phyloP scores from a whole-genome alignment of 2,329 filamentous ascomycete genomes.

The Emydomyces testavorans region DNA sequence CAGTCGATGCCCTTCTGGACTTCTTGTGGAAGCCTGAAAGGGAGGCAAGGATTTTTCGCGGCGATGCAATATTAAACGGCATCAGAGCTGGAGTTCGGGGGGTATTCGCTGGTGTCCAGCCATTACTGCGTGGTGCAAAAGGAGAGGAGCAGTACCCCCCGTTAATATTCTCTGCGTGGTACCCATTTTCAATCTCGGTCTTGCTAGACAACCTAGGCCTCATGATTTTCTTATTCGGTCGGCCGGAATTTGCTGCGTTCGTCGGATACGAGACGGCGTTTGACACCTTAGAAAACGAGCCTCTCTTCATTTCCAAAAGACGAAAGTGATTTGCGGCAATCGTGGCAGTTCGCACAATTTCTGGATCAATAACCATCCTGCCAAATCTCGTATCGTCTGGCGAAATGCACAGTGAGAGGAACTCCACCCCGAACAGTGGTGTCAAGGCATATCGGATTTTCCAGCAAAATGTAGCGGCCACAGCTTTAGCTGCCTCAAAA shows the following conservation, averaged over 20 bases:
- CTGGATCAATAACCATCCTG: conserved; percentile 16
- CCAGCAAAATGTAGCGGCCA: conserved; percentile 84
- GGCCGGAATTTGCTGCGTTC: background rate
- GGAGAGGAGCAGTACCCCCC: conserved; percentile 1
- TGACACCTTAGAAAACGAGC: background rate
- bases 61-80: conserved; percentile 15
- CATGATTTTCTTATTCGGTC: conserved; percentile 5
- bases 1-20: conserved; percentile 12
- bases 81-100: conserved; percentile 21
- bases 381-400: conserved; percentile 44
- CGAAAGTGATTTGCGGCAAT: conserved; percentile 18
- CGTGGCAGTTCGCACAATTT: conserved; percentile 20
- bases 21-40: conserved; percentile 15
- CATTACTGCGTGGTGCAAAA: background rate
- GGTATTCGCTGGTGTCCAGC: conserved; percentile 32
- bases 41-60: conserved; percentile 20
- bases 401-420: conserved; percentile 58
- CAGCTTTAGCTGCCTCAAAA: conserved; percentile 68
- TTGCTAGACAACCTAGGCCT: conserved; percentile 4
- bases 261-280: background rate
- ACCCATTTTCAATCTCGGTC: background rate
- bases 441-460: conserved; percentile 74
- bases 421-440: conserved; percentile 76
- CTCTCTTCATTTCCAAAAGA: conserved; percentile 11
- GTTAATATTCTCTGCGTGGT: conserved; percentile 1